Conservation (phyloP, 352 stramenopile species). For the Phytopythium oedochilum region DNA sequence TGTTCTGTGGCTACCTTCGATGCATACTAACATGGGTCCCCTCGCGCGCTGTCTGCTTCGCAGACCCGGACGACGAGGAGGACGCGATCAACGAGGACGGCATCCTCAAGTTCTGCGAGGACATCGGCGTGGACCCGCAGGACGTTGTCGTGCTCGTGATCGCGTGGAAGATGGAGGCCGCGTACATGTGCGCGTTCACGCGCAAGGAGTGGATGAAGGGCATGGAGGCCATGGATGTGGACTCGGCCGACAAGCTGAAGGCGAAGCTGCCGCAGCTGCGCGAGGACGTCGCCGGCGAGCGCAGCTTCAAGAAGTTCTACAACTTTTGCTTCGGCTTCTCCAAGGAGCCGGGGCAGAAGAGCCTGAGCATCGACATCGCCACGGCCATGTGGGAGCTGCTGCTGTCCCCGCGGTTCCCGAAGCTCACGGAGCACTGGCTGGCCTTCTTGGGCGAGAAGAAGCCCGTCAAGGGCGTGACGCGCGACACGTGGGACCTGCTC, state of each 20-base stretch:
- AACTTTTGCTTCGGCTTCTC: conserved; percentile 86
- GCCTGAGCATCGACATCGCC: conserved; percentile 80
- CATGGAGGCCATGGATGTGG: conserved; percentile 74
- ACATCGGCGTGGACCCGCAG: conserved; percentile 72
- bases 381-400: conserved; percentile 86
- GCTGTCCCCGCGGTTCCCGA: conserved; percentile 54
- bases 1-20: background rate
- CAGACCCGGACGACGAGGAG: conserved; percentile 44
- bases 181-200: conserved; percentile 84
- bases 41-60: background rate
- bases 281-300: conserved; percentile 44
- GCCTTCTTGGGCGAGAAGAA: conserved; percentile 75
- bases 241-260: conserved; percentile 61
- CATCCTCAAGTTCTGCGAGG: conserved; percentile 77
- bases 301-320: conserved; percentile 81
- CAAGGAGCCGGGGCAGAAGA: conserved; percentile 87
- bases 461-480: conserved; percentile 75
- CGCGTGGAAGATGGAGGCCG: conserved; percentile 84
- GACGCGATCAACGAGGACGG: conserved; percentile 70
- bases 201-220: conserved; percentile 77
- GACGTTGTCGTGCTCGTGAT: conserved; percentile 81
- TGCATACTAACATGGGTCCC: background rate
- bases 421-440: conserved; percentile 67
- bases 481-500: conserved; percentile 84
- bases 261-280: conserved; percentile 50